Evolutionary conservation across 345 rosid genomes (phyloP).

Genomic region (Hibiscus tridactylites): DNA sequence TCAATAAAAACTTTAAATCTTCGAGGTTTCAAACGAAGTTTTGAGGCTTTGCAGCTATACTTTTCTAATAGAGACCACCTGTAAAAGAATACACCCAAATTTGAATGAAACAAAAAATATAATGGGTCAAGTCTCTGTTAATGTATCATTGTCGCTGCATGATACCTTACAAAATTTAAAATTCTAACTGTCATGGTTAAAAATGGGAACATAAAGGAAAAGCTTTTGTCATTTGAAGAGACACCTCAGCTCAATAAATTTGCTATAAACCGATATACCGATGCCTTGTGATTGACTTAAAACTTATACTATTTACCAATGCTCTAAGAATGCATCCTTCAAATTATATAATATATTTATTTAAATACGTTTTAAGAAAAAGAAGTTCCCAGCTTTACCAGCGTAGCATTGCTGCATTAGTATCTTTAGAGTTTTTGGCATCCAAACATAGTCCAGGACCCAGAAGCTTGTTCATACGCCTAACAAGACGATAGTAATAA

Average conservation of each 20-base stretch:
- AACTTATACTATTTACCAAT: neutral
- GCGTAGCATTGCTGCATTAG: constrained; percentile 98
- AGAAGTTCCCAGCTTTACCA: constrained; percentile 41
- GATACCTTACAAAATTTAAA: neutral
- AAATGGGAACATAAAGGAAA: neutral
- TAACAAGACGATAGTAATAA: constrained; percentile 92
- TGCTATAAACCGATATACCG: neutral
- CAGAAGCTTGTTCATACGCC: constrained; percentile 95
- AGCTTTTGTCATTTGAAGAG: neutral
- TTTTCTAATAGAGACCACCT: constrained; percentile 99
- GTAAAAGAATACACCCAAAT: constrained; percentile 12
- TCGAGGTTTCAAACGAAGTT: constrained; percentile 95
- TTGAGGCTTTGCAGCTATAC: constrained; percentile 97
- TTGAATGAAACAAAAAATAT: neutral
- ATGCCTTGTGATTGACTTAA: constrained; percentile 6
- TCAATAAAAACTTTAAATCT: constrained; percentile 90
- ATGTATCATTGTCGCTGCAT: neutral
- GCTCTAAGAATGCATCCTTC: neutral
- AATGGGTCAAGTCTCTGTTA: neutral
- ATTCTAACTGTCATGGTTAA: neutral
- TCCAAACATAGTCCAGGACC: constrained; percentile 76
- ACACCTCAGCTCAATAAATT: constrained; percentile 1
- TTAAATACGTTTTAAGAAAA: constrained; percentile 4
- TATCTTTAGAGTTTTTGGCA: constrained; percentile 96
- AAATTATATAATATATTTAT: neutral